These are phyloP conservation scores for Prunus mongolica DNA, from an alignment of 306 rosid species.

Conservation along the genomic window DNA sequence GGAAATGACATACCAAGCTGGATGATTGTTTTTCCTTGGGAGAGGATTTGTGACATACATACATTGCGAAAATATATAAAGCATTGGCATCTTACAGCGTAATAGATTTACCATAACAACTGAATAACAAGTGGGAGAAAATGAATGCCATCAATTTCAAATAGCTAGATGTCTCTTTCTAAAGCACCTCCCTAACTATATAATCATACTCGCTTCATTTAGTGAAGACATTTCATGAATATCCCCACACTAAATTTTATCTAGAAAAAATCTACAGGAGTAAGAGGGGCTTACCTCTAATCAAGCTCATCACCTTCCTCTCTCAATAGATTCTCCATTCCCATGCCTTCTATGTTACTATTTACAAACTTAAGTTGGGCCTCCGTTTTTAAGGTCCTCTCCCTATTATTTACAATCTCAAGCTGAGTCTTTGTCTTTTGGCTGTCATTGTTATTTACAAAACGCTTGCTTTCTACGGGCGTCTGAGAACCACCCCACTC, in stretches of 20 bases:
- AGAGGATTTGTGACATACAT: background rate
- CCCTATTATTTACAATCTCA: slow-evolving; percentile 84
- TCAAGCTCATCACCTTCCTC: slow-evolving; percentile 40
- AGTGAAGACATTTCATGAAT: background rate
- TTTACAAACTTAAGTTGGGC: slow-evolving; percentile 82
- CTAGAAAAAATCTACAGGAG: background rate
- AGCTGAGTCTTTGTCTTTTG: slow-evolving; percentile 48
- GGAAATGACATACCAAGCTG: background rate
- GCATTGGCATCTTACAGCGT: background rate
- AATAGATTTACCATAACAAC: background rate
- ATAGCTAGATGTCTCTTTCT: background rate
- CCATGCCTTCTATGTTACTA: slow-evolving; percentile 57
- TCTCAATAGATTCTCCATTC: slow-evolving; percentile 71
- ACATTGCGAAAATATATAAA: background rate
- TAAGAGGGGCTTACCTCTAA: slow-evolving; percentile 48
- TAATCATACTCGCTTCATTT: background rate
- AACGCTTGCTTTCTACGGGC: slow-evolving; percentile 37
- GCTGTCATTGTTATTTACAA: slow-evolving; percentile 65
- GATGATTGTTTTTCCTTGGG: background rate
- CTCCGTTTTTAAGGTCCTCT: slow-evolving; percentile 58
- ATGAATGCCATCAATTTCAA: background rate
- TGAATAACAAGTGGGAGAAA: background rate
- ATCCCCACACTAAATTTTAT: background rate
- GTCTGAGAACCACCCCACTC: slow-evolving; percentile 37
- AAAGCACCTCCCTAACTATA: background rate